Evolutionary conservation across 2,329 filamentous ascomycete genomes (phyloP), one percentile per base, ranked within the genome.

Genomic region (Myriosclerotinia curreyana): DNA sequence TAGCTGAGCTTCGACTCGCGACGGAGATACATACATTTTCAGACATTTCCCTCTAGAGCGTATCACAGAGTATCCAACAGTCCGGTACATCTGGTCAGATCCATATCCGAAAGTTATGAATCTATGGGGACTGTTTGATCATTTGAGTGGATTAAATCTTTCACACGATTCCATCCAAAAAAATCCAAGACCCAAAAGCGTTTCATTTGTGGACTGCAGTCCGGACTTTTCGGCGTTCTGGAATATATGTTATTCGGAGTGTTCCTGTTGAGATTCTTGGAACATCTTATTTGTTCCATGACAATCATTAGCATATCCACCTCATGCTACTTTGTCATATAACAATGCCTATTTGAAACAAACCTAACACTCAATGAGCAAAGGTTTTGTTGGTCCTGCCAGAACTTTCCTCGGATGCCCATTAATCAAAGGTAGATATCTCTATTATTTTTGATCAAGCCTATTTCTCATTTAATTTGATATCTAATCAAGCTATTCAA

Each of bases 341-440:
- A 46, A 56, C 40, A 34, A 56, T 56, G 40, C 7, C 17, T 44
- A 22, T 22, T 56, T 25, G 11, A 56, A 56, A 56, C 40, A 15
- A 17, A 15, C 20, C 12, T 14, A 34, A 44, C 1, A 5, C 0
- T 46, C 12, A 56, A 46, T 22, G 20, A n/a, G 11, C 7, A 1
- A 22, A 28, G 3, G 34, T n/a, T 34, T n/a, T 15, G 6, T 6
- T 34, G 20, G 12, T 22, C 40, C 12, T 46, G 17, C 40, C 20
- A 46, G 54, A 56, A 56, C 28, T 44, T 34, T 56, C 40, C 12
- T 46, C 20, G 38, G 40, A 34, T 46, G 34, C 46, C 40, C 28
- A 46, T 46, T 20, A 6, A 22, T 22, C 31, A 56, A 46, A 56
- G 54, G 38, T 46, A 34, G 12, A 15, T 15, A 34, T 46, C 2